Evolutionary conservation across 2,329 filamentous ascomycete species (phyloP).

Genomic region (Catunica adiposa): DNA sequence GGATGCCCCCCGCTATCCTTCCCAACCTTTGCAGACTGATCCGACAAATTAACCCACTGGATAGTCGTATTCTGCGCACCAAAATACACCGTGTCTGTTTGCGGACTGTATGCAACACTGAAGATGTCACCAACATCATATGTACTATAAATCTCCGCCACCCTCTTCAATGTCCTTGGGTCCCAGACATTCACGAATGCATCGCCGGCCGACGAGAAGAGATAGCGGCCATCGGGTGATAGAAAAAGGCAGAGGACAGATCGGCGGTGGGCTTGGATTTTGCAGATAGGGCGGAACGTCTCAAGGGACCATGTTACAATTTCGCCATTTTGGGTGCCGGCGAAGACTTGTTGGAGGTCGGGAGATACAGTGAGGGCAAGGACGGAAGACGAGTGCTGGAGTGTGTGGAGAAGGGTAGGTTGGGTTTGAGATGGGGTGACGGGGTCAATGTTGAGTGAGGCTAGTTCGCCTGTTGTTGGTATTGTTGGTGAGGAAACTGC

Average conservation of each 20-base stretch:
- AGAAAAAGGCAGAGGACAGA: conserved; percentile 77
- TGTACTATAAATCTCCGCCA: conserved; percentile 82
- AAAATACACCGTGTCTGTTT: conserved; percentile 69
- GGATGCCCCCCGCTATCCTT: conserved; percentile 54
- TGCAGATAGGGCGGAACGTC: conserved; percentile 64
- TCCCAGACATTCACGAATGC: conserved; percentile 92
- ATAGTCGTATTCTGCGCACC: conserved; percentile 91
- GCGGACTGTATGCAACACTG: conserved; percentile 73
- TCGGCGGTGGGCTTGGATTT: conserved; percentile 77
- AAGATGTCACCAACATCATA: conserved; percentile 95
- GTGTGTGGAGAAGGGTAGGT: conserved; percentile 46
- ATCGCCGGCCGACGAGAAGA: conserved; percentile 89
- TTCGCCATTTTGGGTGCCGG: conserved; percentile 83
- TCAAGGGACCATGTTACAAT: conserved; percentile 82
- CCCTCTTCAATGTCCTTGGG: conserved; percentile 53
- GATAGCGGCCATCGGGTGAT: conserved; percentile 53
- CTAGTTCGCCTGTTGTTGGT: not conserved
- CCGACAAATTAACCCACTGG: conserved; percentile 71
- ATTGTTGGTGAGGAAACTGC: not conserved
- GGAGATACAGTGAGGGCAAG: conserved; percentile 69
- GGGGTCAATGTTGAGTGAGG: not conserved
- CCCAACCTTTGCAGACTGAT: conserved; percentile 40
- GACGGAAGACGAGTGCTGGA: conserved; percentile 63
- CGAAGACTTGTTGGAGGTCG: conserved; percentile 65
- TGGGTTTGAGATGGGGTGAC: conserved; percentile 3